Conservation (phyloP, 176 grass and related monocot genomes). For the Hyparrhenia diplandra region DNA sequence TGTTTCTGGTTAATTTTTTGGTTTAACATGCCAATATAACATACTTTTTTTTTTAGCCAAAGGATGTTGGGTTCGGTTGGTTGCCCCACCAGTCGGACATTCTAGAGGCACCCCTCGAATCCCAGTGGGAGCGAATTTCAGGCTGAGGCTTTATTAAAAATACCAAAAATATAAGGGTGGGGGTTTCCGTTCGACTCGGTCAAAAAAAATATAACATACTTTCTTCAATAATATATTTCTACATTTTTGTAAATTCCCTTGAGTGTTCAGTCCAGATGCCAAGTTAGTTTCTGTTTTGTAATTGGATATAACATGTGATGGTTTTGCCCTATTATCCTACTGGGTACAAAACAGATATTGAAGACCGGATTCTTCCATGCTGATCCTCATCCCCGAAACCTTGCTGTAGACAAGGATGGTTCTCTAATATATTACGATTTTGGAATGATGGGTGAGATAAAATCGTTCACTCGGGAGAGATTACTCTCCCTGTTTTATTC, state of each 20-base stretch:
- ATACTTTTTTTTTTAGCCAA: too few species aligned
- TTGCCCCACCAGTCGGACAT: too few species aligned
- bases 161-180: too few species aligned
- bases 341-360: constrained; percentile 68
- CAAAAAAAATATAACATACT: too few species aligned
- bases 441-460: constrained; percentile 99
- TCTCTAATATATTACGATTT: constrained; percentile 98
- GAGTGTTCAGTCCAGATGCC: not conserved
- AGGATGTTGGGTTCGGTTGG: too few species aligned
- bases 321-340: constrained; percentile 20
- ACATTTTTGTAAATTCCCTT: not conserved
- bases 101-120: too few species aligned
- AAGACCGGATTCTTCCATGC: constrained; percentile 95
- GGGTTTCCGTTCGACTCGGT: too few species aligned
- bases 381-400: constrained; percentile 96
- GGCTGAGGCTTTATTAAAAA: too few species aligned
- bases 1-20: not conserved
- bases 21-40: not conserved
- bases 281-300: constrained; percentile 8
- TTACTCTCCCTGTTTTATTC: constrained; percentile 94
- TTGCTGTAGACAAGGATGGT: constrained; percentile 81
- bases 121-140: too few species aligned
- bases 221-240: not conserved
- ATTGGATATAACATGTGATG: not conserved
- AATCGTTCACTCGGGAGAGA: constrained; percentile 90